A percentile compares a stretch with the other conserved stretches of the same genome.
These are phyloP conservation scores for Coemansia reversa DNA, from an alignment of 192 early-diverging fungal species.

Conservation along the genomic window DNA sequence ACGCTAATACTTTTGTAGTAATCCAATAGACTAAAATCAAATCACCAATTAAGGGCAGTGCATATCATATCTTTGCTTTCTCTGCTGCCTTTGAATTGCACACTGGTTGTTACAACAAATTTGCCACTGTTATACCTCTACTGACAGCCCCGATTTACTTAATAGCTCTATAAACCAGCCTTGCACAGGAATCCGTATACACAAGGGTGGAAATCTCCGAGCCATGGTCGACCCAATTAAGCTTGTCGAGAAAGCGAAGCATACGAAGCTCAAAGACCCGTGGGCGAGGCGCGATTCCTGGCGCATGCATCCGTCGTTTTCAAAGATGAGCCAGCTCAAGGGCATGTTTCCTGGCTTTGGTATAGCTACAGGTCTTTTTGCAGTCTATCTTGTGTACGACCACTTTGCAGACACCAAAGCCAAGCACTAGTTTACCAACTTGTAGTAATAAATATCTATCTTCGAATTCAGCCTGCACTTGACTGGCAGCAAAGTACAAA, in stretches of 20 bases:
- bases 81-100: too few relatives aligned
- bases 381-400: constrained; percentile 69
- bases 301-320: constrained; percentile 70
- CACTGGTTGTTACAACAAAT: too few relatives aligned
- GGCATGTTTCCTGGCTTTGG: constrained; percentile 78
- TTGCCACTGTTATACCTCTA: too few relatives aligned
- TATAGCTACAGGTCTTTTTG: constrained; percentile 72
- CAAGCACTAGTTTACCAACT: constrained; percentile 28
- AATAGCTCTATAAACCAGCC: too few relatives aligned
- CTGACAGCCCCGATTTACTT: too few relatives aligned
- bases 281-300: constrained; percentile 75
- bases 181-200: too few relatives aligned
- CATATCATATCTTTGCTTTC: too few relatives aligned
- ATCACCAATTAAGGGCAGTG: too few relatives aligned
- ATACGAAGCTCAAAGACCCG: constrained; percentile 60
- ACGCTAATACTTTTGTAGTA: too few relatives aligned
- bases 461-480: constrained; percentile 4
- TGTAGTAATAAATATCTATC: not conserved
- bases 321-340: constrained; percentile 58
- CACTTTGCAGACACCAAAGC: constrained; percentile 52
- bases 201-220: too few relatives aligned
- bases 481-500: not conserved
- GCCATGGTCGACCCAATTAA: constrained; percentile 50
- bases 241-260: constrained; percentile 42
- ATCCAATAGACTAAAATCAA: too few relatives aligned